Percentiles rank a stretch among this genome's conserved stretches.
These are phyloP conservation scores for Senecio squalidus DNA, from an alignment of 140 eudicot species.

Conservation along the genomic window DNA sequence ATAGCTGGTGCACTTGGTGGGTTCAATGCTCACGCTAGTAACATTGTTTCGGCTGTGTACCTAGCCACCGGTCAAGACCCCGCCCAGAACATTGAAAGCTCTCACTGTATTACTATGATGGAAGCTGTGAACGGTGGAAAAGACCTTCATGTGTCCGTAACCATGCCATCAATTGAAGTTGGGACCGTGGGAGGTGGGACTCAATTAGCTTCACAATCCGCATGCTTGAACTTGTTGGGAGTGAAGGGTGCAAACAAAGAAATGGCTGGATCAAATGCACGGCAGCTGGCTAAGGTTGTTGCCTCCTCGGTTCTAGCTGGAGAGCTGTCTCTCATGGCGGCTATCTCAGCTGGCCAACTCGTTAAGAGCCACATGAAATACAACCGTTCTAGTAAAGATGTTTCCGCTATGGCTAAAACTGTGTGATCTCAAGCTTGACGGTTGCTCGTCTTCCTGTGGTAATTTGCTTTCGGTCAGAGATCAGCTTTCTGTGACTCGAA, in stretches of 20 bases:
- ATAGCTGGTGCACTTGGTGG: constrained; percentile 37
- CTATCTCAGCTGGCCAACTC: constrained; percentile 4
- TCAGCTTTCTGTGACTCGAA: background rate
- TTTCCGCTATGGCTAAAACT: background rate
- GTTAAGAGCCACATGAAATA: constrained; percentile 14
- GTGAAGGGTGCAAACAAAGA: constrained; percentile 10
- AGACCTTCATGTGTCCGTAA: constrained; percentile 5
- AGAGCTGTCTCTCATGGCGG: constrained; percentile 7
- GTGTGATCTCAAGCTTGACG: too few species aligned
- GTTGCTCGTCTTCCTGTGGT: too few species aligned
- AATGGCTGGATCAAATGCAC: background rate
- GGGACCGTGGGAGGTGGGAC: constrained; percentile 10
- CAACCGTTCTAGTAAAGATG: background rate
- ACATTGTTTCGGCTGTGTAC: constrained; percentile 28
- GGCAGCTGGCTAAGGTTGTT: background rate
- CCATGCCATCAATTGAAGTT: constrained; percentile 14
- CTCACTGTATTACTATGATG: constrained; percentile 4
- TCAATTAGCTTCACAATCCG: constrained; percentile 6
- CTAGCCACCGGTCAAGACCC: constrained; percentile 25
- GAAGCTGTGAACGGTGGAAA: constrained; percentile 1
- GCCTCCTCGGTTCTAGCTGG: constrained; percentile 6
- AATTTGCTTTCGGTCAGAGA: background rate
- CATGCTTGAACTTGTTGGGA: constrained; percentile 5
- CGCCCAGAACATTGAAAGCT: constrained; percentile 5
- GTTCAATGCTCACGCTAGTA: constrained; percentile 35